Evolutionary conservation across 768 basidiomycete species (phyloP), one percentile per base, ranked within the genome.

Genomic region (Tricholomella constricta): DNA sequence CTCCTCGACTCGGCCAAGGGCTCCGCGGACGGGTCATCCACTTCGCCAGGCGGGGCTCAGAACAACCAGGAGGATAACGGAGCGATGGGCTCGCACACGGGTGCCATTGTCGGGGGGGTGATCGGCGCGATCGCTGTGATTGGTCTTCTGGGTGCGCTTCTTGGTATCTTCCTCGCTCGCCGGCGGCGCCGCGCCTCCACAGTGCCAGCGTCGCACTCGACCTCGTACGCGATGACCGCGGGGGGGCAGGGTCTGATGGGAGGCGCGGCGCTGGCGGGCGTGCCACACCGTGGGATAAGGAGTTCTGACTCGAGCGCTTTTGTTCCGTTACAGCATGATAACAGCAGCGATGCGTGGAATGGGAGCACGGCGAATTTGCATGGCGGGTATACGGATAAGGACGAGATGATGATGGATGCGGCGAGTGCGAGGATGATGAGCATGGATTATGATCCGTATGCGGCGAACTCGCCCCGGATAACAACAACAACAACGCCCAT

Each of bases 231-330:
- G 26, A 61, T 60, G 68, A 55, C 52, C 37, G 57, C 40, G 43
- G 54, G 51, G 14, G 63, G 62, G 12, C 45, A 25, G 11, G 60
- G 57, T 46, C 37, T 50, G 47, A 55, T 29, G 15, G 51, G 40
- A 10, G 31, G 40, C 17, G 56, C 51, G 48, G 41, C 32, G 29
- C 37, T 46, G 32, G 54, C 38, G 47, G 51, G 60, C 20, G 71
- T 70, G 22, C 66, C 61, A 36, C 62, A 51, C 20, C 60, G 68
- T 23, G 76, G 66, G 50, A 59, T 65, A 49, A 71, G 83, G 35
- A 69, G 69, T 69, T 84, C 85, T 56, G 82, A 86, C 71, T 83
- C 85, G 61, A 85, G 84, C 56, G 80, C 86, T 31, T 89, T 89
- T 62, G 73, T 86, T 46, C 88, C 88, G n/a, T 66, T 90, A 61